phyloP scores from a whole-genome alignment of 805 yeast species.

The Metschnikowia matae region DNA sequence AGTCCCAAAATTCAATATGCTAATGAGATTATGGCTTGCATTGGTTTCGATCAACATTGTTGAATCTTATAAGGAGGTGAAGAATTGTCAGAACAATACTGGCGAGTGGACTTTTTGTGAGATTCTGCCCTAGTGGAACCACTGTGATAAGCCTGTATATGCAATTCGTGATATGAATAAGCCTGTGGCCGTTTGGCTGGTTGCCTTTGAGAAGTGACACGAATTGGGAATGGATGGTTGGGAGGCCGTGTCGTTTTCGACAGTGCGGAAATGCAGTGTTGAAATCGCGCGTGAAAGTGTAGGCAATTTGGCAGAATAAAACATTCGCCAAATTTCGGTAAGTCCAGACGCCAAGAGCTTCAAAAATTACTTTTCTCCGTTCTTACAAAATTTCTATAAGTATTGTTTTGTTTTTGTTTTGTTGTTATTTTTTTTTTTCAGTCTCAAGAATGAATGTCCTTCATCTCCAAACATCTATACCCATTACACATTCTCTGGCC shows the following conservation, averaged over 20 bases:
- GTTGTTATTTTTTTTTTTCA: neutral
- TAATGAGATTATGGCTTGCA: constrained; percentile 23
- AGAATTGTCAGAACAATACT: neutral
- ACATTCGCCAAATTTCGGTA: neutral
- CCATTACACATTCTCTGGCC: neutral
- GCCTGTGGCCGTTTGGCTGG: neutral
- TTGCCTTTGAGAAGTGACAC: constrained; percentile 1
- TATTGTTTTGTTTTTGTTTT: too few relatives aligned
- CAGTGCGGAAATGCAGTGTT: constrained; percentile 3
- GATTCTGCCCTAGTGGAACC: neutral
- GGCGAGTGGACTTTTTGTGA: neutral
- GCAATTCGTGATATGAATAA: neutral
- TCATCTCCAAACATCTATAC: neutral
- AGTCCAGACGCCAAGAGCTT: neutral
- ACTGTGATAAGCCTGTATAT: neutral
- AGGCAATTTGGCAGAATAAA: constrained; percentile 1
- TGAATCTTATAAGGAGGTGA: neutral
- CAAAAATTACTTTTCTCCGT: neutral
- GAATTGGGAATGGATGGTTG: neutral
- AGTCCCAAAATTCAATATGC: constrained; percentile 32
- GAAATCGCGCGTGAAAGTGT: constrained; percentile 3
- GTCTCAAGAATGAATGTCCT: too few relatives aligned
- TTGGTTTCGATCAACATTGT: constrained; percentile 25
- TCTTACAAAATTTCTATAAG: neutral
- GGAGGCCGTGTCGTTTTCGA: constrained; percentile 1